Percentiles rank a stretch among this genome's conserved stretches.
Conservation (phyloP, 139 green algal species). For the Chlorella sp. region DNA sequence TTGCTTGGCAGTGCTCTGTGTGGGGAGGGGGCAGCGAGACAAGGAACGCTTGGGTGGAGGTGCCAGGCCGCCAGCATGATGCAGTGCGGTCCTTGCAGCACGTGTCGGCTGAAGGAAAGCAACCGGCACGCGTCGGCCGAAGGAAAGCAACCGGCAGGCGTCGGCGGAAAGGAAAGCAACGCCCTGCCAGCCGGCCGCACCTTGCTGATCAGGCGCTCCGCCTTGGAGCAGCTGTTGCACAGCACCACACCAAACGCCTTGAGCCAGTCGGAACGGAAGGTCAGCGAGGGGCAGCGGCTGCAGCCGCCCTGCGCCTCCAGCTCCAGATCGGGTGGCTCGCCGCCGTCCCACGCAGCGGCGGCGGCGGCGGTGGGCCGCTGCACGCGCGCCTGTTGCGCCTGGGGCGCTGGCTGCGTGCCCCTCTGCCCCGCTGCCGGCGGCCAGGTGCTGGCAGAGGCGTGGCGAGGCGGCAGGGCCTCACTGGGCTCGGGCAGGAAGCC, state of each 20-base stretch:
- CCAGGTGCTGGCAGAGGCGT: not conserved
- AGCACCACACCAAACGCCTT: slow-evolving; percentile 58
- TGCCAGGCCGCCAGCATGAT: no score
- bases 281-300: slow-evolving; percentile 53
- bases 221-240: slow-evolving; percentile 59
- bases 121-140: no score
- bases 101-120: no score
- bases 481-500: slow-evolving; percentile 22
- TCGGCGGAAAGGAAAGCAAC: not conserved
- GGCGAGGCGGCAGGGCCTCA: not conserved
- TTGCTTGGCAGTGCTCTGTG: slow-evolving; percentile 64
- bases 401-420: not conserved
- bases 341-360: not conserved
- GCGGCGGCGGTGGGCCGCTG: not conserved
- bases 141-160: not conserved
- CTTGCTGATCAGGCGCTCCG: slow-evolving; percentile 68
- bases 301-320: slow-evolving; percentile 38
- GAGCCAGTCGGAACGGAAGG: slow-evolving; percentile 56
- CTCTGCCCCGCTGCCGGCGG: not conserved
- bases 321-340: not conserved
- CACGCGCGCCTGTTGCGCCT: not conserved
- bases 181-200: slow-evolving; percentile 12
- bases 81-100: no score
- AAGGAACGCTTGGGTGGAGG: no score
- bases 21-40: no score